Evolutionary conservation across 1,284 basidiomycete genomes (phyloP).

Genomic region (Trametes hirsuta): DNA sequence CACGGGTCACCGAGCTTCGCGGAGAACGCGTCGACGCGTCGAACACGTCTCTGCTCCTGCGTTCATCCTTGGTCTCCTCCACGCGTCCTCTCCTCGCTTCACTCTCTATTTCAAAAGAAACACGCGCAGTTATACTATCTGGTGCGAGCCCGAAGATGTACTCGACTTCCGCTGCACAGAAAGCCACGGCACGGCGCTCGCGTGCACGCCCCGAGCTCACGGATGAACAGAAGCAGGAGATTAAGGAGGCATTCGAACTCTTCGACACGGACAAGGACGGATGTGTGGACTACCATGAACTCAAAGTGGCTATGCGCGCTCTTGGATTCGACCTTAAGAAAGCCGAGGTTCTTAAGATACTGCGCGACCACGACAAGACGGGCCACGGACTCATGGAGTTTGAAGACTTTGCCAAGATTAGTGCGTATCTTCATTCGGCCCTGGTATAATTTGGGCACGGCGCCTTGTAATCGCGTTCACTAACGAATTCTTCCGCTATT

Average conservation of each 20-base stretch:
- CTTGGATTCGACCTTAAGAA: slow-evolving; percentile 98
- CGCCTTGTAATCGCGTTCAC: not conserved
- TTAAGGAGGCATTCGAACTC: slow-evolving; percentile 98
- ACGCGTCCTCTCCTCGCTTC: not conserved
- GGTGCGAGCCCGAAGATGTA: slow-evolving; percentile 52
- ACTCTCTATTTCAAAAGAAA: not conserved
- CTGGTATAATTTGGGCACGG: not conserved
- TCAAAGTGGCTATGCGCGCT: slow-evolving; percentile 98
- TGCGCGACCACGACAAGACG: slow-evolving; percentile 91
- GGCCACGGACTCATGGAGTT: slow-evolving; percentile 93
- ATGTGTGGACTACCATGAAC: slow-evolving; percentile 96
- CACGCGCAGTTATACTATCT: slow-evolving; percentile 8
- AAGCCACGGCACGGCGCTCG: slow-evolving; percentile 66
- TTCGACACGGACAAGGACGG: slow-evolving; percentile 99
- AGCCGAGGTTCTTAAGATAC: slow-evolving; percentile 94
- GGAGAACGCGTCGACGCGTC: slow-evolving; percentile 26
- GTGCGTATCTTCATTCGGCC: slow-evolving; percentile 57
- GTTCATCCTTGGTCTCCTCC: not conserved
- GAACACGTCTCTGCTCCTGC: slow-evolving; percentile 5
- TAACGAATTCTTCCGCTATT: not conserved
- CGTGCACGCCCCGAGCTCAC: slow-evolving; percentile 80
- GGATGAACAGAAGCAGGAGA: slow-evolving; percentile 96
- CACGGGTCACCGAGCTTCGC: not conserved
- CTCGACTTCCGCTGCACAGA: slow-evolving; percentile 68
- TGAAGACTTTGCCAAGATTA: slow-evolving; percentile 94